Evolutionary conservation across 2,329 filamentous ascomycete genomes (phyloP).

Genomic region (Dactylellina drechsleri): DNA sequence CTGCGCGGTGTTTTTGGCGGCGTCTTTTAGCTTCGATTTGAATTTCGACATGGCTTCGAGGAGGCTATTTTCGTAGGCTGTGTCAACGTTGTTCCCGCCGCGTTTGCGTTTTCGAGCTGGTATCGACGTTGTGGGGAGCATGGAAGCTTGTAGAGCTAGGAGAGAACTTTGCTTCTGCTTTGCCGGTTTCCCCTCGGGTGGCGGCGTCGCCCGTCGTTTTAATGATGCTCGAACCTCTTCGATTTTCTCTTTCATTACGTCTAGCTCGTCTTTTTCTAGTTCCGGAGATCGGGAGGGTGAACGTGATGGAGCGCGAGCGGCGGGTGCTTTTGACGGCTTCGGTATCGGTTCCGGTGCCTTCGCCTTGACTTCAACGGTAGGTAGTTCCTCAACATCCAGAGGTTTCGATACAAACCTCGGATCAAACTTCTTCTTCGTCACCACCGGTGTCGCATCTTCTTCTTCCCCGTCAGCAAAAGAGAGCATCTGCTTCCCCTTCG

Average conservation of each 20-base stretch:
- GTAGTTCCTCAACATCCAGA: conserved; percentile 43
- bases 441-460: conserved; percentile 57
- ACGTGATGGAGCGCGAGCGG: conserved; percentile 17
- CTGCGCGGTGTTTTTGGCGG: conserved; percentile 62
- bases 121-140: conserved; percentile 78
- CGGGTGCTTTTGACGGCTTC: conserved; percentile 17
- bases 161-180: conserved; percentile 61
- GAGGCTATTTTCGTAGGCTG: conserved; percentile 71
- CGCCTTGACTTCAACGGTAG: conserved; percentile 24
- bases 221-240: conserved; percentile 47
- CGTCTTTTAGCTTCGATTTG: conserved; percentile 75
- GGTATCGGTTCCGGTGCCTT: conserved; percentile 16
- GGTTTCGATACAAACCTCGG: conserved; percentile 47
- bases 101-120: conserved; percentile 76
- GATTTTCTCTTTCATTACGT: conserved; percentile 47
- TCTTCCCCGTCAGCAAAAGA: conserved; percentile 76
- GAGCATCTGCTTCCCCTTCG: conserved; percentile 77
- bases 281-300: conserved; percentile 30
- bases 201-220: conserved; percentile 49
- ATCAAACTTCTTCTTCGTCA: conserved; percentile 55
- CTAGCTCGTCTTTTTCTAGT: conserved; percentile 31
- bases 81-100: conserved; percentile 67
- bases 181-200: conserved; percentile 56
- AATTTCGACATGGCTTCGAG: conserved; percentile 81
- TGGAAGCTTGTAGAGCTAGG: conserved; percentile 68